phyloP scores from a whole-genome alignment of 768 basidiomycete genomes.

The Tephrocybe sp. region DNA sequence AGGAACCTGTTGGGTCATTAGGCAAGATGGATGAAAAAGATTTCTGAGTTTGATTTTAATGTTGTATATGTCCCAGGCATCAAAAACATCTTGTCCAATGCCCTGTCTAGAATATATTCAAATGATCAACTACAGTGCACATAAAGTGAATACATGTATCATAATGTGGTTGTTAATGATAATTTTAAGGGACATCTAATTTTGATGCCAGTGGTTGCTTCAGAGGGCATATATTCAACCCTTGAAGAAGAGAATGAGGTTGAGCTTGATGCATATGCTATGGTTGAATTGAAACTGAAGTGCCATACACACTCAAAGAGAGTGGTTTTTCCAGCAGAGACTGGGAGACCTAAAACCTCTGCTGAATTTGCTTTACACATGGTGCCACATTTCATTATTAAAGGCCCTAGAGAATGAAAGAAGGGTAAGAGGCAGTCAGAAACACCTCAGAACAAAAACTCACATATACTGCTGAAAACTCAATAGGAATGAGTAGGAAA shows the following conservation, averaged over 20 bases:
- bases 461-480: too few species aligned
- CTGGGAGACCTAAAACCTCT: background rate
- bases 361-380: slow-evolving; percentile 8
- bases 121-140: slow-evolving; percentile 13
- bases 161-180: slow-evolving; percentile 5
- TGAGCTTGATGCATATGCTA: too few species aligned
- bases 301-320: background rate
- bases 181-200: background rate
- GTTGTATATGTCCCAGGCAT: background rate
- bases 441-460: too few species aligned
- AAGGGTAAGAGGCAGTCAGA: slow-evolving; percentile 13
- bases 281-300: background rate
- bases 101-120: slow-evolving; percentile 4
- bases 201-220: slow-evolving; percentile 3
- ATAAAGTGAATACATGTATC: slow-evolving; percentile 12
- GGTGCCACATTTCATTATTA: slow-evolving; percentile 12
- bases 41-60: slow-evolving; percentile 7
- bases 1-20: too few species aligned
- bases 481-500: too few species aligned
- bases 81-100: slow-evolving; percentile 6
- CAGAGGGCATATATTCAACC: slow-evolving; percentile 1
- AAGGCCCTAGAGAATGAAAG: slow-evolving; percentile 13
- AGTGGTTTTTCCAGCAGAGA: background rate
- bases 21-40: slow-evolving; percentile 9
- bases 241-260: background rate